Evolutionary conservation across 2,329 filamentous ascomycete species (phyloP), one percentile per base, ranked within the genome.

Genomic region (Septoria linicola): DNA sequence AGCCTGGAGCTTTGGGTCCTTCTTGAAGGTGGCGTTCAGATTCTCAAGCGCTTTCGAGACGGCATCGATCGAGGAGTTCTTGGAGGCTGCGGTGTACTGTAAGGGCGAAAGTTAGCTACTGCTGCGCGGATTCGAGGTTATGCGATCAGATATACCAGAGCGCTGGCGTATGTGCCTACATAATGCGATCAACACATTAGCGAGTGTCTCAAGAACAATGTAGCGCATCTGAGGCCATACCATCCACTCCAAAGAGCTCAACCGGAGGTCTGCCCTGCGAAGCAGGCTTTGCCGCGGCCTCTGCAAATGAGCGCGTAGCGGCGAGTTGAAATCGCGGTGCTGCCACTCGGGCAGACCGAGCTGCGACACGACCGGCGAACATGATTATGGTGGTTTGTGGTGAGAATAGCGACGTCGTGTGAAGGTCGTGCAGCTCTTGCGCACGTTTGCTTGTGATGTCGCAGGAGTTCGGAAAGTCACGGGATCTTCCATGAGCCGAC

Each of bases 61-160:
- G 69, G 82, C 80, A 67, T 99, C 93, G 73, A 99, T 87, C 63
- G 83, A 77, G 56, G 85, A 86, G 63, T 85, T 83, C 82, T 97
- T 99, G 72, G 85, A 84, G 66, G 92, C 89, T 59, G 93, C 93
- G 61, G 91, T 97, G 84, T 96, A 99, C 93, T 99, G 68, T 21
- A 41, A 19, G 13, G 8, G 21, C 10, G 4, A 11, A 7, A 8
- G 36, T 25, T 14, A 41, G 27, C 25, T 17, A 19, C 14, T 34
- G 16, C 45, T 20, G 50, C 31, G 34, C 16, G 3, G 20, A 14
- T 34, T 14, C 14, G 14, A 34, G 17, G 5, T 13, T 23, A n/a
- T 8, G 39, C 31, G 37, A 14, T 14, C 8, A 17, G 16, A 17
- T 89, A 73, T 92, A 99, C 93, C 85, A 99, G 82, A 79, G 93